Evolutionary conservation across 2,329 filamentous ascomycete species (phyloP).

Genomic region (Dothideomycetes sp.): DNA sequence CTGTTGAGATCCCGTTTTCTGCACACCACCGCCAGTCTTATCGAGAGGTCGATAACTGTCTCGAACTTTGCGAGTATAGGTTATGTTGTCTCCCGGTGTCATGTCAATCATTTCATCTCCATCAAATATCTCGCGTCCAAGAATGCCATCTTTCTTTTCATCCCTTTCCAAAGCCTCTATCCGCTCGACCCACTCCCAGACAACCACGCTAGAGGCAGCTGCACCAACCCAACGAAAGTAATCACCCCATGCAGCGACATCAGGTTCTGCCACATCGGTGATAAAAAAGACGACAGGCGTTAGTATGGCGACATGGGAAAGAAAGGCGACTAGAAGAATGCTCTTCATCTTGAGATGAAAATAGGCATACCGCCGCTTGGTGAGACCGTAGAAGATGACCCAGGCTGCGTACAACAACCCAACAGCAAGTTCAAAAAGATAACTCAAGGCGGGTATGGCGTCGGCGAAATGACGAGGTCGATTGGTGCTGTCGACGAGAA

Average conservation of each 20-base stretch:
- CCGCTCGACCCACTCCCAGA: constrained; percentile 96
- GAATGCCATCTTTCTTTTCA: constrained; percentile 85
- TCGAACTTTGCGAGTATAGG: constrained; percentile 26
- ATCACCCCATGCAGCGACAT: constrained; percentile 85
- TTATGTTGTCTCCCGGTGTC: constrained; percentile 49
- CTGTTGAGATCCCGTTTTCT: constrained; percentile 6
- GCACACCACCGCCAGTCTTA: constrained; percentile 26
- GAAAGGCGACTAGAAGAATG: constrained; percentile 67
- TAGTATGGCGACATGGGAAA: constrained; percentile 73
- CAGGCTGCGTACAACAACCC: constrained; percentile 84
- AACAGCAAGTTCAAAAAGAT: constrained; percentile 79
- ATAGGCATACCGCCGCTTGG: constrained; percentile 83
- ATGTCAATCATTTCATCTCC: constrained; percentile 84
- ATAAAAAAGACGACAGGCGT: constrained; percentile 92
- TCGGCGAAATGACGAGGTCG: constrained; percentile 72
- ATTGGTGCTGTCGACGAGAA: constrained; percentile 51
- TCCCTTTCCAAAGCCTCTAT: constrained; percentile 89
- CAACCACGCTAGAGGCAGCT: constrained; percentile 87
- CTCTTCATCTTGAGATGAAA: constrained; percentile 87
- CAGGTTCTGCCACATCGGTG: constrained; percentile 74
- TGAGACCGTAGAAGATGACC: constrained; percentile 89
- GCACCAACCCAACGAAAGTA: constrained; percentile 96
- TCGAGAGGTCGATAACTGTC: constrained; percentile 16
- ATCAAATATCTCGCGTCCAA: constrained; percentile 85
- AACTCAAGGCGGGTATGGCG: constrained; percentile 82